Conservation (phyloP, 345 rosid species). For the Iberis pinnata region DNA sequence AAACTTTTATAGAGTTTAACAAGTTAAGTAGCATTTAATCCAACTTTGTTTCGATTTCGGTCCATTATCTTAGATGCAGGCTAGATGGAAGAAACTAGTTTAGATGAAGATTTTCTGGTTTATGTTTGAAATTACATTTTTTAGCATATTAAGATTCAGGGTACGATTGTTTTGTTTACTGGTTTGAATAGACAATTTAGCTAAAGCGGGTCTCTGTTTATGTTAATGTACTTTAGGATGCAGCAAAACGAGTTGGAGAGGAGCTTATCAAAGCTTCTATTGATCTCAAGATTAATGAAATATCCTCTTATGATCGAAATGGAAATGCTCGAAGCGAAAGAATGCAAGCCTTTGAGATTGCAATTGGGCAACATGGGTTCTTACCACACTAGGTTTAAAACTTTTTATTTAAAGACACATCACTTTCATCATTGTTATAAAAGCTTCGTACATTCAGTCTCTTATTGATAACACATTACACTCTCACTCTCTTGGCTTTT, state of each 20-base stretch:
- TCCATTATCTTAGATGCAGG: slow-evolving; percentile 2
- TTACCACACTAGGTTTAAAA: slow-evolving; percentile 39
- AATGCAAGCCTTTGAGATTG: slow-evolving; percentile 73
- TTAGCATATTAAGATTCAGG: neutral
- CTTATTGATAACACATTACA: slow-evolving; percentile 8
- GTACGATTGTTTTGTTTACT: neutral
- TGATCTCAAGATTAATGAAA: slow-evolving; percentile 56
- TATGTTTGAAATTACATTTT: slow-evolving; percentile 1
- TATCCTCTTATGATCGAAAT: slow-evolving; percentile 75
- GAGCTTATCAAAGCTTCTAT: slow-evolving; percentile 63
- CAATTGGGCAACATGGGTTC: slow-evolving; percentile 61
- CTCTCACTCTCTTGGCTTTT: neutral
- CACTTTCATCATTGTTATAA: neutral
- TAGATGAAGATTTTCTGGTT: neutral
- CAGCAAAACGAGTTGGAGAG: slow-evolving; percentile 72
- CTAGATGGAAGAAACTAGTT: slow-evolving; percentile 1
- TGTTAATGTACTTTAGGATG: slow-evolving; percentile 49
- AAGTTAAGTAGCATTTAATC: neutral
- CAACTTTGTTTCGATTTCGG: neutral
- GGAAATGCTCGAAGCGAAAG: slow-evolving; percentile 69
- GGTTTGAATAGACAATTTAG: neutral
- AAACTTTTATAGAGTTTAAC: neutral
- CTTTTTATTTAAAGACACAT: neutral
- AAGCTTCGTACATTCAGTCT: slow-evolving; percentile 10
- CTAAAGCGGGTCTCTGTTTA: neutral